These are phyloP conservation scores for Ceratobasidium sp. DNA, from an alignment of 1,284 basidiomycete species.

Conservation along the genomic window DNA sequence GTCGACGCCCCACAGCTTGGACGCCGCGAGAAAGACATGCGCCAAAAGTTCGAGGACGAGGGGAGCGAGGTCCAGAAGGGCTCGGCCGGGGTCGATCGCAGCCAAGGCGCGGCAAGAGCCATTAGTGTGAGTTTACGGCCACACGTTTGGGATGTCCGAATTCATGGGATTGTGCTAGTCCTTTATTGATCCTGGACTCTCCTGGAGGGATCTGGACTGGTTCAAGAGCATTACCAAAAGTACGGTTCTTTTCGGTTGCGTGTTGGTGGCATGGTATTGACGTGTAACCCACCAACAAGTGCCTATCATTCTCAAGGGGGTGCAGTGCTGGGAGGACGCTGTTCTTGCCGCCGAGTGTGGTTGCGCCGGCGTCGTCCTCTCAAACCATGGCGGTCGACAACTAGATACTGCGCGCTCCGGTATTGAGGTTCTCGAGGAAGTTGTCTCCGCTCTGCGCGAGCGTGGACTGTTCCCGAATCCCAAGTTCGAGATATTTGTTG, in stretches of 20 bases:
- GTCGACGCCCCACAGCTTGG: slow-evolving; percentile 95
- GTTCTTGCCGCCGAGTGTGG: slow-evolving; percentile 87
- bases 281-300: slow-evolving; percentile 59
- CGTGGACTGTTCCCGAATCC: slow-evolving; percentile 64
- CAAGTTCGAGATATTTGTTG: slow-evolving; percentile 89
- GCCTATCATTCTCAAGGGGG: slow-evolving; percentile 93
- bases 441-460: slow-evolving; percentile 77
- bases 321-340: slow-evolving; percentile 95
- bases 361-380: slow-evolving; percentile 85
- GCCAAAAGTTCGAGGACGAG: slow-evolving; percentile 91
- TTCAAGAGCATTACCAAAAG: slow-evolving; percentile 90
- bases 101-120: slow-evolving; percentile 93
- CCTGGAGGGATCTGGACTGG: slow-evolving; percentile 89
- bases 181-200: slow-evolving; percentile 91
- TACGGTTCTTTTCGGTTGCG: slow-evolving; percentile 53
- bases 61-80: slow-evolving; percentile 72
- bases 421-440: slow-evolving; percentile 89
- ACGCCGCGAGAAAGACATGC: slow-evolving; percentile 94
- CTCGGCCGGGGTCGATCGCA: slow-evolving; percentile 75
- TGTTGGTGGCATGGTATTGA: not conserved
- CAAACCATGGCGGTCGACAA: slow-evolving; percentile 93
- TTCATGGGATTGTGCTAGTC: slow-evolving; percentile 62
- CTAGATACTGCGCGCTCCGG: slow-evolving; percentile 89
- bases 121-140: slow-evolving; percentile 72
- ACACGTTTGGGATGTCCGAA: not conserved